Conservation (phyloP, 176 grass and related monocot genomes). For the Alopecurus myosuroides region DNA sequence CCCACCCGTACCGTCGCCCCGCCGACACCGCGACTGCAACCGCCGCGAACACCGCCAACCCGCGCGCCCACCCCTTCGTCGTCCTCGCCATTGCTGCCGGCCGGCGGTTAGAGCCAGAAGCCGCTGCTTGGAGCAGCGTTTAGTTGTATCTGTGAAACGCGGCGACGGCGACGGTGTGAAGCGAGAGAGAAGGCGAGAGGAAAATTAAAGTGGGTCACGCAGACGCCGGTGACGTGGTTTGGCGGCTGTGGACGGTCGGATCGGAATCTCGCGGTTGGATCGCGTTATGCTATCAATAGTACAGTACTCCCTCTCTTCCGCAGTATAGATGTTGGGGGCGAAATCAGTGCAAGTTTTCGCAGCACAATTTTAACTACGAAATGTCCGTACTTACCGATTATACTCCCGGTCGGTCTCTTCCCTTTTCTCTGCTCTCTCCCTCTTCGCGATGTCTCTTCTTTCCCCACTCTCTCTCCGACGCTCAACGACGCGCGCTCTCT, state of each 20-base stretch:
- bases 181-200: background rate
- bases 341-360: too few relatives aligned
- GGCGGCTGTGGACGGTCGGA: background rate
- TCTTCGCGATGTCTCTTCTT: too few relatives aligned
- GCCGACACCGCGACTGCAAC: constrained; percentile 14
- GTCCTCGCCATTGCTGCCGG: constrained; percentile 18
- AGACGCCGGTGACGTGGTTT: background rate
- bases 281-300: background rate
- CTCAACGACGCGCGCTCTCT: too few relatives aligned
- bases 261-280: background rate
- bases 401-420: too few relatives aligned
- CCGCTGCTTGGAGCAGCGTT: background rate
- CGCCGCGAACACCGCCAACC: constrained; percentile 17
- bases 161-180: background rate
- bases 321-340: too few relatives aligned
- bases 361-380: too few relatives aligned
- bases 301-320: too few relatives aligned
- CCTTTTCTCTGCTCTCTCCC: too few relatives aligned
- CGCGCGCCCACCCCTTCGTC: constrained; percentile 21
- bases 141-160: background rate
- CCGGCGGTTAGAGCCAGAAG: background rate
- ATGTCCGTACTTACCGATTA: too few relatives aligned
- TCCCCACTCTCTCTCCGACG: too few relatives aligned
- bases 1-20: constrained; percentile 56
- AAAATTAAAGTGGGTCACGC: background rate